These are phyloP conservation scores for Herpetomonas samuelpessoai DNA, from an alignment of 208 protist species.

Conservation along the genomic window DNA sequence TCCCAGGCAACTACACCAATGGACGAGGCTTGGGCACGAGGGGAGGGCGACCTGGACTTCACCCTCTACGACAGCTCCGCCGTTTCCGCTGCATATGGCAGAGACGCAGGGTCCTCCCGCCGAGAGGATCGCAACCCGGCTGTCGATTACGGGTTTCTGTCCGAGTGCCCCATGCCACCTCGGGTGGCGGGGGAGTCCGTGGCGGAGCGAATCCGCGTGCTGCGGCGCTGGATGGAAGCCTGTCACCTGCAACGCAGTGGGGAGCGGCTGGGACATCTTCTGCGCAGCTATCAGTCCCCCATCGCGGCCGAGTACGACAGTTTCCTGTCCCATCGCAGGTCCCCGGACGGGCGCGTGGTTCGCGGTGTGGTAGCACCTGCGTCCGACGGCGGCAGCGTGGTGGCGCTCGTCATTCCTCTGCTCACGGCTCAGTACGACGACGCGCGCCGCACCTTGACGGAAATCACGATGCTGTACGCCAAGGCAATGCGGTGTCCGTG, in stretches of 20 bases:
- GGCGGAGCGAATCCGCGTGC: constrained; percentile 11
- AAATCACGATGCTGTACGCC: constrained; percentile 35
- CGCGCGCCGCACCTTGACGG: constrained; percentile 18
- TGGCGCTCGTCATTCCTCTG: constrained; percentile 36
- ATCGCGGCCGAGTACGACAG: constrained; percentile 45
- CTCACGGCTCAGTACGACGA: constrained; percentile 12
- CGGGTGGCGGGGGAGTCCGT: constrained; percentile 19
- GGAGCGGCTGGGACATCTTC: constrained; percentile 14
- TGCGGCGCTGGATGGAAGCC: constrained; percentile 39
- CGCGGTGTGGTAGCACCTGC: constrained; percentile 17
- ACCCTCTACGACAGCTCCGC: constrained; percentile 20
- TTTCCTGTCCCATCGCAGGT: constrained; percentile 13
- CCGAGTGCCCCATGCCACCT: constrained; percentile 16
- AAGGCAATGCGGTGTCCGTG: constrained; percentile 24
- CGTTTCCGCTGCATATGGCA: constrained; percentile 11
- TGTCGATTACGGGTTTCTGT: constrained; percentile 39
- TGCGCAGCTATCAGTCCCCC: constrained; percentile 19
- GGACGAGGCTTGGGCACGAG: constrained; percentile 1
- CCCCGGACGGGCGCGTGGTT: constrained; percentile 13
- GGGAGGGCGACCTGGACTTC: constrained; percentile 41
- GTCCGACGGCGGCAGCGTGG: constrained; percentile 9
- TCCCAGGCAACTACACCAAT: not conserved
- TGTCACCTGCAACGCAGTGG: constrained; percentile 23
- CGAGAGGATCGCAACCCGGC: not conserved
- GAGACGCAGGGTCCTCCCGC: too few species aligned